Conservation (phyloP, 2,329 filamentous ascomycete genomes). For the Talaromyces sp. region DNA sequence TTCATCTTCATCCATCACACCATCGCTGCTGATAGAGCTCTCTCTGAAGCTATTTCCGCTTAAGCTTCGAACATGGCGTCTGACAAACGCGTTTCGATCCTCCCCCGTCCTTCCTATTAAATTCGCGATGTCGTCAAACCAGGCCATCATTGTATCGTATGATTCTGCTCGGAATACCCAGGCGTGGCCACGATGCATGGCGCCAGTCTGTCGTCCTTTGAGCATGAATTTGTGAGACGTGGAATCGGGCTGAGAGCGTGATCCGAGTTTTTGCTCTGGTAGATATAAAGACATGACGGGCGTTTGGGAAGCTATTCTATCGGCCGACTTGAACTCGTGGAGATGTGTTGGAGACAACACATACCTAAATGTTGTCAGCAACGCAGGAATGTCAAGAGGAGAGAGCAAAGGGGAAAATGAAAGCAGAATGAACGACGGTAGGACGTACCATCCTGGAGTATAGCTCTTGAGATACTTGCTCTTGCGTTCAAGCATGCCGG, state of each 20-base stretch:
- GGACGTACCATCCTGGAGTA: constrained; percentile 79
- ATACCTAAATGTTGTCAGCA: constrained; percentile 55
- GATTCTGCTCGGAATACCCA: constrained; percentile 65
- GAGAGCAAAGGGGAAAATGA: neutral
- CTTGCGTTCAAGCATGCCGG: constrained; percentile 90
- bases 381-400: neutral
- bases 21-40: constrained; percentile 65
- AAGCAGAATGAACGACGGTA: neutral
- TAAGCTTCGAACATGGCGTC: constrained; percentile 70
- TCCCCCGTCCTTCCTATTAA: constrained; percentile 84
- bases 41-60: constrained; percentile 58
- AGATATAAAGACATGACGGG: constrained; percentile 96
- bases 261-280: constrained; percentile 90
- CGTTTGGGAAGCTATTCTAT: constrained; percentile 72
- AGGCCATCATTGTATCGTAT: constrained; percentile 93
- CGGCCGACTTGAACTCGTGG: constrained; percentile 98
- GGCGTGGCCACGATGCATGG: constrained; percentile 75
- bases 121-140: constrained; percentile 88
- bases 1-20: constrained; percentile 69
- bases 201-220: constrained; percentile 88
- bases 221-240: constrained; percentile 97
- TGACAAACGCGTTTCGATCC: constrained; percentile 81
- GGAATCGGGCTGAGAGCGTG: constrained; percentile 74
- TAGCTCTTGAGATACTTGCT: constrained; percentile 99
- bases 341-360: constrained; percentile 93